Evolutionary conservation across 768 basidiomycete genomes (phyloP).

Genomic region (Suillus spraguei): DNA sequence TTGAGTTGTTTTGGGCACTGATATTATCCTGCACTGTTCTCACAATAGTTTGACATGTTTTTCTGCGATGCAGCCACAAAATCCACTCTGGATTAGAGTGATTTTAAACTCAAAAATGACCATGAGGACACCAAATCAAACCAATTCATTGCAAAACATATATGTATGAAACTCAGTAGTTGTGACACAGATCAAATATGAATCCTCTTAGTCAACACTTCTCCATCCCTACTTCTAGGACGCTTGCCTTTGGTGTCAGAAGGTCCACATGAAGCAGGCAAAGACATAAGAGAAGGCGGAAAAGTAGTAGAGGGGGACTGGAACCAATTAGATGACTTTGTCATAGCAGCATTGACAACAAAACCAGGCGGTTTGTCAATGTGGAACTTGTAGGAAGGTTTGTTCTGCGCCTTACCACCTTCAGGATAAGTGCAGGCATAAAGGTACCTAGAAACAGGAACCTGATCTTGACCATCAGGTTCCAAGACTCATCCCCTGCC

Average conservation of each 20-base stretch:
- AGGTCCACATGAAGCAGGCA: not conserved
- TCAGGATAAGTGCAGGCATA: not conserved
- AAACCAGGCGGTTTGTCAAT: not conserved
- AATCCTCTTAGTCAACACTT: not conserved
- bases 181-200: not conserved
- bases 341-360: not conserved
- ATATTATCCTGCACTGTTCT: not conserved
- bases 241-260: not conserved
- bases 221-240: not conserved
- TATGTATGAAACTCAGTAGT: not conserved
- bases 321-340: not conserved
- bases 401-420: not conserved
- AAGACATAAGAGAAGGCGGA: not conserved
- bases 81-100: not conserved
- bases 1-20: not conserved
- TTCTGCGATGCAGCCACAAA: not conserved
- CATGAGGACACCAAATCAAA: not conserved
- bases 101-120: not conserved
- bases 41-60: not conserved
- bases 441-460: not conserved
- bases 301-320: not conserved
- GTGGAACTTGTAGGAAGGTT: not conserved
- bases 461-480: not conserved
- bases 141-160: not conserved
- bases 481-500: not conserved